Evolutionary conservation across 2,329 filamentous ascomycete genomes (phyloP), one percentile per base, ranked within the genome.

Genomic region (Fusarium papillatum): DNA sequence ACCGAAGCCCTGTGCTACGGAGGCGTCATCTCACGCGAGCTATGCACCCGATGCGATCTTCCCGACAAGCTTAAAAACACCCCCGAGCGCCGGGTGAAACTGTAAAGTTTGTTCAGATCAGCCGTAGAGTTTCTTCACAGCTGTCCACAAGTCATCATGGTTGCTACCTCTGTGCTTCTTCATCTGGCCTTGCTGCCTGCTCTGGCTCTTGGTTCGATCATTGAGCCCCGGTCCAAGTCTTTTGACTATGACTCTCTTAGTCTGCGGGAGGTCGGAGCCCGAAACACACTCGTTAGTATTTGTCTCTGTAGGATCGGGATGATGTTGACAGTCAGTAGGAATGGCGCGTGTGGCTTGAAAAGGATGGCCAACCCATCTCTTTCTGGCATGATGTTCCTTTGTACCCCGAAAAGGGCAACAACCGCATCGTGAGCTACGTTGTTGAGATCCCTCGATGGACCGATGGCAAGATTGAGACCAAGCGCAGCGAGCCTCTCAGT

Each of bases 401-500:
- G 9, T 86, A 84, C 63, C 84, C 85, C 6, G 76, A 82, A 39
- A 78, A 78, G 34, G 80, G 75, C 5, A 77, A 85, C 66, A 81
- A 81, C 31, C 79, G 76, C 29, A 79, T 85, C 46, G 79, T 86
- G 76, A 85, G 82, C 78, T 82, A 84, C 14, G 82, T 85, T 14
- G 82, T 86, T 1, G 85, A 86, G 75, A 86, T 86, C 11, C 85
- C 85, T 2, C 77, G 84, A 48, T 86, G 85, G 85, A 83, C 81
- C 1, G 82, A 86, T 59, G 84, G 69, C 65, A 85, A 85, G 78
- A 80, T 85, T n/a, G 84, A 85, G 78, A 84, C 84, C 8, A 80
- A 81, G 41, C 82, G 85, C 38, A 72, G 82, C 39, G 84, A 86
- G 73, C 84, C 84, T 34, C 69, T 86, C 29, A 86, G 84, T 85